These are phyloP conservation scores for Dorcoceras hygrometricum DNA, from an alignment of 257 asterid genomes.

Conservation along the genomic window DNA sequence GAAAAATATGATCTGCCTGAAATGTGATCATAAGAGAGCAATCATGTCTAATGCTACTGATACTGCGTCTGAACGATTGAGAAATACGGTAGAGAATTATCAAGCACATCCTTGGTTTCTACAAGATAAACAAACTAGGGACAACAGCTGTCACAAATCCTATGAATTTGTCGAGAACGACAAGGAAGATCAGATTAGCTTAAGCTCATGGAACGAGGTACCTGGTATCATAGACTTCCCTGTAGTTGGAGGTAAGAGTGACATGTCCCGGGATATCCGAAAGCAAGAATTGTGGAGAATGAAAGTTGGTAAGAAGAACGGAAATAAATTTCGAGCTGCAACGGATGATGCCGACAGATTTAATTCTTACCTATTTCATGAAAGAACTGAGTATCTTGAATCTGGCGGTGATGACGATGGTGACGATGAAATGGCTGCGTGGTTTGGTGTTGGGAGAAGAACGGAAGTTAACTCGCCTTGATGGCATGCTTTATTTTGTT, in stretches of 20 bases:
- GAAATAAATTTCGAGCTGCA: conserved; percentile 32
- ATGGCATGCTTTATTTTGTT: not conserved
- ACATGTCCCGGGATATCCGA: conserved; percentile 43
- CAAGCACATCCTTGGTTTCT: conserved; percentile 37
- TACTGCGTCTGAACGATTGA: conserved; percentile 28
- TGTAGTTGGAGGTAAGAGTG: conserved; percentile 69
- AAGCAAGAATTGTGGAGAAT: conserved; percentile 57
- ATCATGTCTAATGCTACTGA: conserved; percentile 37
- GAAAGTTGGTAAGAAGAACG: conserved; percentile 39
- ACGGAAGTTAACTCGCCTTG: not conserved
- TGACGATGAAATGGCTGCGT: conserved; percentile 70
- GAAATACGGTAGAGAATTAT: conserved; percentile 23
- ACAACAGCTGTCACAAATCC: conserved; percentile 19
- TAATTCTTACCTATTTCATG: conserved; percentile 27
- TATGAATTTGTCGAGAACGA: conserved; percentile 36
- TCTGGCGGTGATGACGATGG: conserved; percentile 32
- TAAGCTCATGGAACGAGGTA: conserved; percentile 27
- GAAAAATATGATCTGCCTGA: conserved; percentile 81
- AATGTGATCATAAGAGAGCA: conserved; percentile 82
- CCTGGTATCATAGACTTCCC: conserved; percentile 58
- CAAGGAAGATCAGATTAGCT: conserved; percentile 29
- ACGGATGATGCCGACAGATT: conserved; percentile 32
- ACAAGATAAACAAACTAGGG: conserved; percentile 29
- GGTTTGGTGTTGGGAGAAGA: conserved; percentile 50
- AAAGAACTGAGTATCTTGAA: conserved; percentile 17